Percentiles rank a stretch among this genome's conserved stretches.
These are phyloP conservation scores for Aspergillus pseudotamarii DNA, from an alignment of 2,329 filamentous ascomycete genomes.

Conservation along the genomic window DNA sequence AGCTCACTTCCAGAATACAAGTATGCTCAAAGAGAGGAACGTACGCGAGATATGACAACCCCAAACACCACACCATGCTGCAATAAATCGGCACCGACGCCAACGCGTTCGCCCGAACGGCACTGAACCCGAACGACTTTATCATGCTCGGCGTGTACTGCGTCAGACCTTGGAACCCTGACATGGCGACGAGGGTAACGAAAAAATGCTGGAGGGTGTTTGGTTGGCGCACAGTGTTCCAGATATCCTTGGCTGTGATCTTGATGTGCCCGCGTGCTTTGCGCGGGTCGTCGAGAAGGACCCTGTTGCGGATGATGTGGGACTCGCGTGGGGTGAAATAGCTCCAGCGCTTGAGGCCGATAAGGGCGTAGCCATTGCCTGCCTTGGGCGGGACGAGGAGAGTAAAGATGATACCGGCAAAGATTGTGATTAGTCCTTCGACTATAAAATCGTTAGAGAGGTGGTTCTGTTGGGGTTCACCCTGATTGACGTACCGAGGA, in stretches of 20 bases:
- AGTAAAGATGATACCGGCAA: constrained; percentile 14
- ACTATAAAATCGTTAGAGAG: background rate
- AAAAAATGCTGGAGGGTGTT: constrained; percentile 17
- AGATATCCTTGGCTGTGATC: background rate
- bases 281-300: constrained; percentile 16
- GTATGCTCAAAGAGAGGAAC: background rate
- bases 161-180: background rate
- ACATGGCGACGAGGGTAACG: constrained; percentile 11
- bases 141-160: constrained; percentile 16
- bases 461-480: background rate
- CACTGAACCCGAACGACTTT: constrained; percentile 16
- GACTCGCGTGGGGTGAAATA: constrained; percentile 14
- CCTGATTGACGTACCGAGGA: constrained; percentile 10
- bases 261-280: constrained; percentile 11
- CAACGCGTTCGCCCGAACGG: constrained; percentile 13
- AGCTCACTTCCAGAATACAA: background rate
- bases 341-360: background rate
- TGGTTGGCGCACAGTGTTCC: constrained; percentile 8
- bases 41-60: constrained; percentile 10
- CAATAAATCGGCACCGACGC: constrained; percentile 10
- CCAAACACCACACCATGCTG: constrained; percentile 12
- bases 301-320: constrained; percentile 15
- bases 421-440: constrained; percentile 4
- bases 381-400: background rate
- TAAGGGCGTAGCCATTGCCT: background rate